These are phyloP conservation scores for Candida palmyrensis DNA, from an alignment of 805 yeast species.

Conservation along the genomic window DNA sequence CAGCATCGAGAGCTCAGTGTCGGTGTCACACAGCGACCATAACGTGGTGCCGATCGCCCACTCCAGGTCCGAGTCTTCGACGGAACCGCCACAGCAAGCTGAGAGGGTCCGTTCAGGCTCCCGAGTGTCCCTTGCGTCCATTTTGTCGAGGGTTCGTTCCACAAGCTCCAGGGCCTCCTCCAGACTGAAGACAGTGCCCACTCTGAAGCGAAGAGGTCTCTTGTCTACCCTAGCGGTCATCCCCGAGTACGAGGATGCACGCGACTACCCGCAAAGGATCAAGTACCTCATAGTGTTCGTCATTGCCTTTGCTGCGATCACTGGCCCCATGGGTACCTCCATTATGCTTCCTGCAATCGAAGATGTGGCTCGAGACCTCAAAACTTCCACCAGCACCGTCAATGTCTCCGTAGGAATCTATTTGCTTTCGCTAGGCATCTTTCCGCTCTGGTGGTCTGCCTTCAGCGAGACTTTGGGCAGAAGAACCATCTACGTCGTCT, in stretches of 20 bases:
- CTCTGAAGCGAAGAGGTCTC: constrained; percentile 53
- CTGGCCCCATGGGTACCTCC: constrained; percentile 89
- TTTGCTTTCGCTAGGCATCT: constrained; percentile 64
- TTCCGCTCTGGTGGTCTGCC: constrained; percentile 88
- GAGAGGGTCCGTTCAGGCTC: too few relatives aligned
- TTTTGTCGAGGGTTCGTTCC: background rate
- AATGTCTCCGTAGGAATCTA: constrained; percentile 81
- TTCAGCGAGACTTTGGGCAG: constrained; percentile 74
- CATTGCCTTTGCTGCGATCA: constrained; percentile 67
- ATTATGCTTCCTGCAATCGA: constrained; percentile 76
- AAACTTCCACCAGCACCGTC: constrained; percentile 56
- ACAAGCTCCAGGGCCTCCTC: background rate
- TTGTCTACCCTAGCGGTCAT: constrained; percentile 45
- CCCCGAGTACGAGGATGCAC: constrained; percentile 72
- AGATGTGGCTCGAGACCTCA: constrained; percentile 47
- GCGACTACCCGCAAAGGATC: constrained; percentile 47
- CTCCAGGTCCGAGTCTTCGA: too few relatives aligned
- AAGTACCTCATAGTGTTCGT: constrained; percentile 56
- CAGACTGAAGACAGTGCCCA: constrained; percentile 12
- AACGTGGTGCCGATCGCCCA: constrained; percentile 1
- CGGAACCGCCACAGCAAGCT: too few relatives aligned
- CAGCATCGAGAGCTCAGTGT: too few relatives aligned
- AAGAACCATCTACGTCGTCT: constrained; percentile 63
- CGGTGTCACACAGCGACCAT: too few relatives aligned
- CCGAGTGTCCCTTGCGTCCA: constrained; percentile 1